Percentiles rank a stretch among this genome's conserved stretches.
Conservation (phyloP, 2,329 filamentous ascomycete genomes). For the Orbilia blumenaviensis region DNA sequence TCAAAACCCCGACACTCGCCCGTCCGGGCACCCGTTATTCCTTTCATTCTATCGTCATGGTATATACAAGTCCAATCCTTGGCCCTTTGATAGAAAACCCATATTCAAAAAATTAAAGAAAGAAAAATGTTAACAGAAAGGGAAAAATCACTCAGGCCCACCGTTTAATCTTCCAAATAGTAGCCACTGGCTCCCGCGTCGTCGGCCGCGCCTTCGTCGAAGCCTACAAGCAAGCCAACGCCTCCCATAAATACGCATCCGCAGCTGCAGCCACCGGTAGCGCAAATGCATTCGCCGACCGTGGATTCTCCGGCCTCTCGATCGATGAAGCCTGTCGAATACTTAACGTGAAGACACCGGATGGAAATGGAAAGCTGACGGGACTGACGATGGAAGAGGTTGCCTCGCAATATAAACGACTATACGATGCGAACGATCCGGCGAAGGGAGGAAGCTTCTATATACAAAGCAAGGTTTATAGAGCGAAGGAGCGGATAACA, state of each 20-base stretch:
- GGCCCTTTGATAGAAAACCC: not conserved
- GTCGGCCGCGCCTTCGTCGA: conserved; percentile 91
- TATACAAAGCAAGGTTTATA: conserved; percentile 93
- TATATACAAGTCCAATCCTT: not conserved
- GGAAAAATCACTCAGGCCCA: conserved; percentile 86
- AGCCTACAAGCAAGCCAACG: conserved; percentile 93
- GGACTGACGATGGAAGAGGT: conserved; percentile 77
- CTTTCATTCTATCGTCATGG: conserved; percentile 6
- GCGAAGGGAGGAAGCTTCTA: conserved; percentile 98
- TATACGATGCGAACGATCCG: conserved; percentile 94
- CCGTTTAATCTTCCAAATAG: conserved; percentile 91
- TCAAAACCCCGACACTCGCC: conserved; percentile 5
- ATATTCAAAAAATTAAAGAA: not conserved
- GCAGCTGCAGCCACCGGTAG: conserved; percentile 65
- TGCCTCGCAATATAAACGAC: conserved; percentile 86
- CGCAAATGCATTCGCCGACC: conserved; percentile 64
- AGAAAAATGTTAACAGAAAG: no score
- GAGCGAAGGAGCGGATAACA: conserved; percentile 91
- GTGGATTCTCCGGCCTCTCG: conserved; percentile 71
- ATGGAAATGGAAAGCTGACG: conserved; percentile 70
- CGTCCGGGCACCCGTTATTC: conserved; percentile 1
- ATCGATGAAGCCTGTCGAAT: conserved; percentile 98
- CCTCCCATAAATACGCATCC: conserved; percentile 81
- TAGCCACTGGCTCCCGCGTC: conserved; percentile 88
- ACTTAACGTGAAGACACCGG: conserved; percentile 88